A percentile compares a stretch with the other conserved stretches of the same genome.
phyloP scores from a whole-genome alignment of 768 basidiomycete genomes.

The Tephrocybe sp. region DNA sequence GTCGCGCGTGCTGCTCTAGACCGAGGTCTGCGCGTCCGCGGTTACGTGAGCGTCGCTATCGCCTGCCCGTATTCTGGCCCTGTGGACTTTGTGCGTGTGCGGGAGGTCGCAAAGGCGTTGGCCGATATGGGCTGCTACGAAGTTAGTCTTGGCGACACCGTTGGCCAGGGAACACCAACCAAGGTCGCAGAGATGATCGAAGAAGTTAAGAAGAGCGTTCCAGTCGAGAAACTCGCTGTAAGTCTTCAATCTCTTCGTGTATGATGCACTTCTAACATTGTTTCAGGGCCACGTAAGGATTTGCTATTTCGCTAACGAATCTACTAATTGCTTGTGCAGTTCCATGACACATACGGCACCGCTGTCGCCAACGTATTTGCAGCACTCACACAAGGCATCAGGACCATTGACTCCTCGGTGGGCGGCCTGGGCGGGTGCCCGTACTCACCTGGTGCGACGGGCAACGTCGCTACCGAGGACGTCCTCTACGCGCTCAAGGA shows the following conservation, averaged over 20 bases:
- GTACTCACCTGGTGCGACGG: constrained; percentile 94
- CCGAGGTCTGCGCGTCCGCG: constrained; percentile 68
- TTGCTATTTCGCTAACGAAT: neutral
- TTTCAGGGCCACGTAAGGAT: constrained; percentile 55
- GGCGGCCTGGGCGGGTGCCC: constrained; percentile 95
- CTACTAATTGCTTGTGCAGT: constrained; percentile 39
- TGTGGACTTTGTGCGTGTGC: constrained; percentile 62
- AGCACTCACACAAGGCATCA: constrained; percentile 71
- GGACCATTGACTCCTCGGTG: constrained; percentile 81
- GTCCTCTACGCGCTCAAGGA: constrained; percentile 79
- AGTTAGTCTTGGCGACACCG: constrained; percentile 89
- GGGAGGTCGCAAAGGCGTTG: constrained; percentile 69
- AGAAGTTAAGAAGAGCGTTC: constrained; percentile 61
- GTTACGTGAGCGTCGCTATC: constrained; percentile 84
- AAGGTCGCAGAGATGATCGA: constrained; percentile 69
- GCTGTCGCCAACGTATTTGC: constrained; percentile 75
- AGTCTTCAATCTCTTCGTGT: constrained; percentile 19
- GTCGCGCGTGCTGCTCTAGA: constrained; percentile 64
- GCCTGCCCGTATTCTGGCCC: constrained; percentile 86
- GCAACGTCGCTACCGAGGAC: constrained; percentile 94
- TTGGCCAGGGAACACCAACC: constrained; percentile 79
- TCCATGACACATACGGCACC: constrained; percentile 89
- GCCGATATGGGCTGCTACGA: constrained; percentile 94
- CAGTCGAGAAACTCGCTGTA: constrained; percentile 71
- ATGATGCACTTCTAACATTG: neutral